phyloP scores from a whole-genome alignment of 331 rosid species.

The Malus hybrid region DNA sequence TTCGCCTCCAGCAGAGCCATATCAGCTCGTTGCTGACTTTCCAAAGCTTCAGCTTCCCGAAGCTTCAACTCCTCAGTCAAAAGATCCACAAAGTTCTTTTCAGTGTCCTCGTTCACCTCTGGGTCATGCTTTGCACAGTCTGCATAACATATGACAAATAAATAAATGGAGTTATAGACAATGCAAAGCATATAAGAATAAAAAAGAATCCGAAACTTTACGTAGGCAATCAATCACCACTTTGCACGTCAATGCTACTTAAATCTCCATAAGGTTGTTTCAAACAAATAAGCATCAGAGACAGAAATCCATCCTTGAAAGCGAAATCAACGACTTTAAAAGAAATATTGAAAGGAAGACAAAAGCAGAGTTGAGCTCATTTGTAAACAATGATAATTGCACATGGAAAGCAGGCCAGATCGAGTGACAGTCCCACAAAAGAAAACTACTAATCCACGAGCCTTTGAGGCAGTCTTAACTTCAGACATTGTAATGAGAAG shows the following conservation, averaged over 20 bases:
- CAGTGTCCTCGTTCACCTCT: slow-evolving; percentile 75
- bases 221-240: not conserved
- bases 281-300: too few species aligned
- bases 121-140: slow-evolving; percentile 92
- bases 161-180: not conserved
- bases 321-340: too few species aligned
- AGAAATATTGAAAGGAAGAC: too few species aligned
- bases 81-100: not conserved
- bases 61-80: slow-evolving; percentile 1
- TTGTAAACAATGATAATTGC: not conserved
- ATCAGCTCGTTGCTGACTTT: slow-evolving; percentile 63
- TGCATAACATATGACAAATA: slow-evolving; percentile 21
- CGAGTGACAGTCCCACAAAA: not conserved
- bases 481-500: too few species aligned
- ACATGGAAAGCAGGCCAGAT: not conserved
- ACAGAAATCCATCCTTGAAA: too few species aligned
- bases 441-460: not conserved
- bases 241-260: not conserved
- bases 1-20: slow-evolving; percentile 92
- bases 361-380: not conserved
- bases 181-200: not conserved
- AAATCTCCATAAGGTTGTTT: not conserved
- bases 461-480: too few species aligned
- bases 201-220: slow-evolving; percentile 1
- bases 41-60: slow-evolving; percentile 63